Evolutionary conservation across 441 rosid species (phyloP), one percentile per base, ranked within the genome.

Genomic region (Jatropha podagrica): DNA sequence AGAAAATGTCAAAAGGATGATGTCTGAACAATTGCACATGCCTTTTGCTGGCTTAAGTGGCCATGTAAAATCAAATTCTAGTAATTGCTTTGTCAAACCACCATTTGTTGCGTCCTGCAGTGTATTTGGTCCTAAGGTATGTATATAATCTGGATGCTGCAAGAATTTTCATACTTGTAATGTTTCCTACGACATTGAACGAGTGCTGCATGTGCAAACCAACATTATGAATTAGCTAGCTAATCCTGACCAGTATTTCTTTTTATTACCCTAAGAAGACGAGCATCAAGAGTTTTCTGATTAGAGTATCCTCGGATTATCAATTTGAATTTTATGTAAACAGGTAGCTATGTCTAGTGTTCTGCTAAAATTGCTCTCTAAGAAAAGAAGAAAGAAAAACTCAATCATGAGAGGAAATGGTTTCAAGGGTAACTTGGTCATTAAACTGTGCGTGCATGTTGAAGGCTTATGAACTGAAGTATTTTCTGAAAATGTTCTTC

Each of bases 51-150:
- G 83, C 71, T 69, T 73, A 61, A 76, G 80, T 52, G 72, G 71
- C 74, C 74, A 52, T 37, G 78, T 48, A 59, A 85, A 79, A 74
- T 66, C 82, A 61, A 87, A 78, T n/a, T 73, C 82, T 0, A 64
- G 63, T 61, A 70, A 62, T 74, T 38, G 66, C 80, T 61, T 73
- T 69, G 49, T 72, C 73, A 94, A 90, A 76, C 97, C 92, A 32
- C 71, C 84, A 18, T 82, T 96, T 73, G 68, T 94, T 73, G 98
- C 94, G 70, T 96, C 97, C 27, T 91, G 98, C 83, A 92, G 97
- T 71, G 71, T 70, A 68, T 91, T 96, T 71, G 97, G 99, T 76
- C 90, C 89, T 63, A 85, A 94, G 97, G 99, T 90, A 83, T 73
- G 54, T 51, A 40, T 64, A 48, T 67, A 52, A 15, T 68, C 40